phyloP scores from a whole-genome alignment of 1,284 basidiomycete species.

The Malassezia psittaci region DNA sequence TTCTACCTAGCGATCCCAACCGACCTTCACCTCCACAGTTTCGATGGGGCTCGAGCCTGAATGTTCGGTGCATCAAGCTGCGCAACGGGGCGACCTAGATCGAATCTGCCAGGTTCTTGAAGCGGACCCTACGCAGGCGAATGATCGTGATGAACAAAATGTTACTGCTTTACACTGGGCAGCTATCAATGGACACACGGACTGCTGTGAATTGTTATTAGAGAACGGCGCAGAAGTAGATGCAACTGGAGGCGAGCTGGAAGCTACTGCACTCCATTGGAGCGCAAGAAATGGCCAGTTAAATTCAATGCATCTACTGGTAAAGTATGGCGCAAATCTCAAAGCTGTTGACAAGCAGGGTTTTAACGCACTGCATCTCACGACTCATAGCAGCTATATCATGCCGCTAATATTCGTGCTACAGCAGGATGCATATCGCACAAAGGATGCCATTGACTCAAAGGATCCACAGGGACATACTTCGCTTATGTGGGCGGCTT shows the following conservation, averaged over 20 bases:
- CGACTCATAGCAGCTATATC: constrained; percentile 83
- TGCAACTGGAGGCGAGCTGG: constrained; percentile 81
- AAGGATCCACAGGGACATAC: constrained; percentile 82
- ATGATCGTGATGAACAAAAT: constrained; percentile 75
- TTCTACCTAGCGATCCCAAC: not conserved
- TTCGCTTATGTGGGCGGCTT: constrained; percentile 95
- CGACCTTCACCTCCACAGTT: not conserved
- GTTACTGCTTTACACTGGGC: constrained; percentile 97
- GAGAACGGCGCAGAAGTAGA: constrained; percentile 93
- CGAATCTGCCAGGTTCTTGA: constrained; percentile 62
- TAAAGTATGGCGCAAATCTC: constrained; percentile 81
- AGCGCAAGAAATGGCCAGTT: constrained; percentile 87
- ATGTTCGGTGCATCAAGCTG: constrained; percentile 60
- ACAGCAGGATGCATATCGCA: constrained; percentile 60
- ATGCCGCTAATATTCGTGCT: constrained; percentile 84
- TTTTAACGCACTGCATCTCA: constrained; percentile 89
- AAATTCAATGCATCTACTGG: constrained; percentile 81
- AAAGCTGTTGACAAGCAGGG: constrained; percentile 83
- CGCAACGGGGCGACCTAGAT: constrained; percentile 72
- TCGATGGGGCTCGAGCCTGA: not conserved
- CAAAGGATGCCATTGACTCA: constrained; percentile 23
- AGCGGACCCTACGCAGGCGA: constrained; percentile 62
- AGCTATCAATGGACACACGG: constrained; percentile 72
- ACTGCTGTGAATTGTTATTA: constrained; percentile 52
- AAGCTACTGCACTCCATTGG: constrained; percentile 97